A percentile compares a stretch with the other conserved stretches of the same genome.
Evolutionary conservation across 1,284 basidiomycete genomes (phyloP).

Genomic region (Leccinum glutinopallens): DNA sequence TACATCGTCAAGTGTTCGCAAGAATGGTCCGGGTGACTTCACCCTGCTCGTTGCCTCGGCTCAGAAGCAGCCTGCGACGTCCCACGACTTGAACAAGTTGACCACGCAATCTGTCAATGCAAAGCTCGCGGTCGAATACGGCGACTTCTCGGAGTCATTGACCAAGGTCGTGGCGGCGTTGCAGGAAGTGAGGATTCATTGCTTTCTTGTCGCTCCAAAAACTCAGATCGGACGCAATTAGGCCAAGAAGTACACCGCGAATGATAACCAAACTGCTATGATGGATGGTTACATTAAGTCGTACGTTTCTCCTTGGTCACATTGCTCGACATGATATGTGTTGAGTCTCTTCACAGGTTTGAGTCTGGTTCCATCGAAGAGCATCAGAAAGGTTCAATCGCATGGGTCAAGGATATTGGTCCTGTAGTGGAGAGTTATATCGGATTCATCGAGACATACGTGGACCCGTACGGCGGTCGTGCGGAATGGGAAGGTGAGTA

Average conservation of each 20-base stretch:
- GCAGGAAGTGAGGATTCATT: constrained; percentile 48
- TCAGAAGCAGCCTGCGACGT: constrained; percentile 39
- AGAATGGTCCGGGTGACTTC: constrained; percentile 61
- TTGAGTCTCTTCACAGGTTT: constrained; percentile 46
- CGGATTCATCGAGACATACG: constrained; percentile 79
- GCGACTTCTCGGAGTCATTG: constrained; percentile 64
- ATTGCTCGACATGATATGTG: neutral
- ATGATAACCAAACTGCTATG: constrained; percentile 73
- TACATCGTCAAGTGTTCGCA: constrained; percentile 55
- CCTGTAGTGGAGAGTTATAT: constrained; percentile 89
- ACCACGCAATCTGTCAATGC: constrained; percentile 43
- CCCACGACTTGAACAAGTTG: constrained; percentile 57
- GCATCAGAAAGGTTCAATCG: constrained; percentile 73
- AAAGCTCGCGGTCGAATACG: constrained; percentile 68
- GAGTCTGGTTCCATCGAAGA: constrained; percentile 74
- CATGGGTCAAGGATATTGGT: constrained; percentile 85
- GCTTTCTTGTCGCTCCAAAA: neutral
- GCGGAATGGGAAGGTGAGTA: constrained; percentile 82
- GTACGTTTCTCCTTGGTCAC: constrained; percentile 40
- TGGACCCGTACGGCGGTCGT: constrained; percentile 81
- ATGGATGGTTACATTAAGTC: constrained; percentile 79
- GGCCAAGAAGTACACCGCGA: constrained; percentile 74
- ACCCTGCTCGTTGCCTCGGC: constrained; percentile 75
- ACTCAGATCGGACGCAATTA: constrained; percentile 28
- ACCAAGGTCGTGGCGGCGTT: constrained; percentile 58